These are phyloP conservation scores for Coffea canephora DNA, from an alignment of 257 asterid species.

Conservation along the genomic window DNA sequence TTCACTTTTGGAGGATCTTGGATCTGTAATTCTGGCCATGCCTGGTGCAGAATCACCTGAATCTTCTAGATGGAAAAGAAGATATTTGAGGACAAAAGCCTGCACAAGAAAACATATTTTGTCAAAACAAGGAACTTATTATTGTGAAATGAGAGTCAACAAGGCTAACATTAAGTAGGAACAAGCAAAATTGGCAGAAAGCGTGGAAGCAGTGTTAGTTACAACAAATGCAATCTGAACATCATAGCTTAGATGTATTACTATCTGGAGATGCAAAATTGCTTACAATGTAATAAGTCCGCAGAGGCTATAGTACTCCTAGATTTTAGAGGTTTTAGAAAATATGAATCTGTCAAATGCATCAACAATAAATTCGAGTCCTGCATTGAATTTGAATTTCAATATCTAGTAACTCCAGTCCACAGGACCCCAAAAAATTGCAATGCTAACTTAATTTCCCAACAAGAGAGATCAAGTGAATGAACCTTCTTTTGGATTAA, in stretches of 20 bases:
- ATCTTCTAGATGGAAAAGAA: constrained; percentile 63
- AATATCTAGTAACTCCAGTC: background rate
- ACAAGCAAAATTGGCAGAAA: background rate
- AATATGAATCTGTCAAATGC: background rate
- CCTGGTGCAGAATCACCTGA: constrained; percentile 33
- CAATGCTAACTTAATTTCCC: background rate
- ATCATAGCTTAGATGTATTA: background rate
- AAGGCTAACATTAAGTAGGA: background rate
- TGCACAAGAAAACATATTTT: constrained; percentile 41
- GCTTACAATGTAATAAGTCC: background rate
- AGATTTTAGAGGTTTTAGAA: background rate
- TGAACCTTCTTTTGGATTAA: background rate
- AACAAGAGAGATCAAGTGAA: background rate
- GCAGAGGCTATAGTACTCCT: background rate
- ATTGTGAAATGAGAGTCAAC: background rate
- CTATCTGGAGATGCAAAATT: background rate
- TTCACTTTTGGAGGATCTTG: constrained; percentile 41
- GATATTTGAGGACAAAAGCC: constrained; percentile 94
- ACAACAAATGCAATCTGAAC: background rate
- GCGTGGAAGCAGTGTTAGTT: background rate
- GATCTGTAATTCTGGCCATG: constrained; percentile 29
- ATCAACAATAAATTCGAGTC: background rate
- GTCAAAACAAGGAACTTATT: constrained; percentile 22
- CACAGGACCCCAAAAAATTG: background rate
- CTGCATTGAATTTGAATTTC: background rate